Conservation (phyloP, 345 rosid genomes). For the Raphanus sativus region DNA sequence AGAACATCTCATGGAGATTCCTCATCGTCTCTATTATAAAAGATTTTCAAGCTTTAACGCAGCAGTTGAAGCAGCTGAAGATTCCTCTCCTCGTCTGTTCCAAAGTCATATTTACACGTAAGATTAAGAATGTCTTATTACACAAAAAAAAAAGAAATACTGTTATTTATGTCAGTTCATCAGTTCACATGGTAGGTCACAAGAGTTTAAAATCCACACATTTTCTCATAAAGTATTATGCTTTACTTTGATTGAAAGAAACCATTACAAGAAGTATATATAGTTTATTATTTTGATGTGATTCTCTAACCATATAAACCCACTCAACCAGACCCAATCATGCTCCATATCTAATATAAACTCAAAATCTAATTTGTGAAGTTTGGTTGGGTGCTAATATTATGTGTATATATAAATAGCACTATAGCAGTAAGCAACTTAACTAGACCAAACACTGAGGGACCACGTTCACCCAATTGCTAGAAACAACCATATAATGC, state of each 20-base stretch:
- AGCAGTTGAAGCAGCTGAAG: conserved; percentile 83
- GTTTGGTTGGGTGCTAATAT: conserved; percentile 22
- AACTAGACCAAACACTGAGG: conserved; percentile 28
- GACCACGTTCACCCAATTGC: conserved; percentile 33
- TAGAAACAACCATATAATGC: conserved; percentile 17
- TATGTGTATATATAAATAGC: conserved; percentile 22
- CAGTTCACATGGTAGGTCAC: conserved; percentile 27
- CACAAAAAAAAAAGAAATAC: not conserved
- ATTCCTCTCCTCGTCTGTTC: conserved; percentile 68
- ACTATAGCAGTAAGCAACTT: conserved; percentile 1
- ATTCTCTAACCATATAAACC: conserved; percentile 9
- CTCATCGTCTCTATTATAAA: conserved; percentile 43
- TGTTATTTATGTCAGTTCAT: not conserved
- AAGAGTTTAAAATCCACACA: not conserved
- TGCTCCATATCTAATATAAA: conserved; percentile 1
- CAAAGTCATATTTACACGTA: not conserved
- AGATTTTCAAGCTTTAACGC: conserved; percentile 58
- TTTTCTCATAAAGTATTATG: conserved; percentile 4
- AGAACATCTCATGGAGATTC: conserved; percentile 51
- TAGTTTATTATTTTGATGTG: not conserved
- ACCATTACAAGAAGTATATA: conserved; percentile 10
- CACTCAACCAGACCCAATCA: not conserved
- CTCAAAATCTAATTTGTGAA: conserved; percentile 1
- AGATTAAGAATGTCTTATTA: conserved; percentile 1
- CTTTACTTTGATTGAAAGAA: conserved; percentile 29